Conservation (phyloP, 78 protist species). For the Tieghemostelium lacteum region DNA sequence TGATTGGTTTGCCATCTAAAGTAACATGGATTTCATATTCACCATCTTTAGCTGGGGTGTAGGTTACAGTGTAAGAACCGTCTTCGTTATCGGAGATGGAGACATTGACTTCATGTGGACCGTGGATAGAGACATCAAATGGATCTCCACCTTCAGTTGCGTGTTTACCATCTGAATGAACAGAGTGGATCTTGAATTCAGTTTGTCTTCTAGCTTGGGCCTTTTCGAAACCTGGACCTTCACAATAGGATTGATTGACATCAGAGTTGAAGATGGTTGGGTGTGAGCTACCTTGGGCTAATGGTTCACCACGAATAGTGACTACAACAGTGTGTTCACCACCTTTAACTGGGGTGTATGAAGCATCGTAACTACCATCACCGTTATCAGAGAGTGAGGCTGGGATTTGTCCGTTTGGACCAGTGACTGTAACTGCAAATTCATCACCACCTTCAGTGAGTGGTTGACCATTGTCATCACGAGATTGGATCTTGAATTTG, state of each 20-base stretch:
- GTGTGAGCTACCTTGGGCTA: slow-evolving; percentile 60
- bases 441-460: slow-evolving; percentile 80
- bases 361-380: slow-evolving; percentile 78
- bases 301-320: slow-evolving; percentile 68
- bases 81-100: slow-evolving; percentile 81
- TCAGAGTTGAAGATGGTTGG: slow-evolving; percentile 52
- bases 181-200: slow-evolving; percentile 81
- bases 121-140: slow-evolving; percentile 59
- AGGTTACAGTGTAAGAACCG: slow-evolving; percentile 83
- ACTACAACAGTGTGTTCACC: slow-evolving; percentile 79
- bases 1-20: slow-evolving; percentile 53
- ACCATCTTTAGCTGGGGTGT: slow-evolving; percentile 82
- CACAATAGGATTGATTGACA: slow-evolving; percentile 45
- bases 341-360: slow-evolving; percentile 74
- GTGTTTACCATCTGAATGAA: slow-evolving; percentile 33
- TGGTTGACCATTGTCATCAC: slow-evolving; percentile 74
- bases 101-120: slow-evolving; percentile 68
- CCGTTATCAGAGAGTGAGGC: slow-evolving; percentile 52
- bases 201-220: slow-evolving; percentile 79
- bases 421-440: slow-evolving; percentile 69
- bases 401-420: slow-evolving; percentile 80
- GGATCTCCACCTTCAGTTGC: slow-evolving; percentile 80
- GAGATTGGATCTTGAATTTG: slow-evolving; percentile 81
- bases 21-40: slow-evolving; percentile 73
- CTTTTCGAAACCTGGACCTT: slow-evolving; percentile 78